These are phyloP conservation scores for Hypoxylon fragiforme DNA, from an alignment of 495 filamentous ascomycete genomes.

Conservation along the genomic window DNA sequence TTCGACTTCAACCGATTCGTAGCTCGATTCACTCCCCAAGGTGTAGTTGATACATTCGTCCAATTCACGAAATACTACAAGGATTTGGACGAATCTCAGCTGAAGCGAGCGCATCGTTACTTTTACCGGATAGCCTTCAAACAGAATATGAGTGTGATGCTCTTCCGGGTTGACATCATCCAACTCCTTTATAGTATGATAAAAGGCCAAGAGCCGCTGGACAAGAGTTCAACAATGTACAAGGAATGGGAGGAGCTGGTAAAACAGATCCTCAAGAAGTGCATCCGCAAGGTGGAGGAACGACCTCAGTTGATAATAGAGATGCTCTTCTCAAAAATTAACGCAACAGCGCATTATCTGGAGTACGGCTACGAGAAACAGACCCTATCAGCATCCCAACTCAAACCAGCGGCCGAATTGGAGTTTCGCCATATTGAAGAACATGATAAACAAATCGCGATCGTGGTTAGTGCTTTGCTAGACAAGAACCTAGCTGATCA, in stretches of 20 bases:
- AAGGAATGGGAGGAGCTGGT: conserved; percentile 93
- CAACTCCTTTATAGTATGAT: conserved; percentile 88
- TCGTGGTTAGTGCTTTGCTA: conserved; percentile 76
- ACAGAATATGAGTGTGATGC: conserved; percentile 81
- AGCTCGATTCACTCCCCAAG: conserved; percentile 77
- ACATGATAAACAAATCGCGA: conserved; percentile 68
- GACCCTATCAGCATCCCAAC: conserved; percentile 57
- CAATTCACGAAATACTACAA: conserved; percentile 76
- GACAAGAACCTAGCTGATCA: conserved; percentile 74
- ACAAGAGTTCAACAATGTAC: conserved; percentile 63
- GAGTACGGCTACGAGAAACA: conserved; percentile 90
- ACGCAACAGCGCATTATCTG: conserved; percentile 77
- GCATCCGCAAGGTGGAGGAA: conserved; percentile 78
- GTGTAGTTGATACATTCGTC: conserved; percentile 87
- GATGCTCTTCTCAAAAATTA: conserved; percentile 91
- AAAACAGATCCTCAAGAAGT: conserved; percentile 74
- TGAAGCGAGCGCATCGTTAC: conserved; percentile 93
- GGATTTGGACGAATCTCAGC: conserved; percentile 77
- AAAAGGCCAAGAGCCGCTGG: conserved; percentile 81
- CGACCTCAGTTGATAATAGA: conserved; percentile 83
- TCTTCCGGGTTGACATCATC: conserved; percentile 90
- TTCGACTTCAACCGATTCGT: conserved; percentile 92
- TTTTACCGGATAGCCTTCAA: conserved; percentile 96
- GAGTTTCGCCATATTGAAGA: conserved; percentile 74
- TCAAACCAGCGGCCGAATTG: conserved; percentile 69